These are phyloP conservation scores for Immersiella caudata DNA, from an alignment of 495 filamentous ascomycete species.

Conservation along the genomic window DNA sequence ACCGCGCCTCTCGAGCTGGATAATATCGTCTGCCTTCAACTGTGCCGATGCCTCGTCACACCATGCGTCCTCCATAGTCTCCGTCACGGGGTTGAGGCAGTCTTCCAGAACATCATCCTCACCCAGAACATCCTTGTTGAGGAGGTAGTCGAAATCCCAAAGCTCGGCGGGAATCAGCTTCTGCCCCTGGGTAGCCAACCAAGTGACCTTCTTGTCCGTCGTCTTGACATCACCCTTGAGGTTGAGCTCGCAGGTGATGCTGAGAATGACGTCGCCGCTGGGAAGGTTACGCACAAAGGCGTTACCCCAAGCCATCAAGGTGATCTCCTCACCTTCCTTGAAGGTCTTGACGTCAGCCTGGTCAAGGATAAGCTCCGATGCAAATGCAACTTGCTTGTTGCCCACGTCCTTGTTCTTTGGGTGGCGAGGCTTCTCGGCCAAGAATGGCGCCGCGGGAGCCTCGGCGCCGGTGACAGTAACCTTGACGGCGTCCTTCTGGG, in stretches of 20 bases:
- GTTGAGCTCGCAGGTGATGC: constrained; percentile 76
- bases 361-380: constrained; percentile 72
- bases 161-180: constrained; percentile 79
- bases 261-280: constrained; percentile 60
- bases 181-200: constrained; percentile 76
- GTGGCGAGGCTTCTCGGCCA: constrained; percentile 79
- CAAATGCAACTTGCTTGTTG: constrained; percentile 80
- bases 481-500: constrained; percentile 66
- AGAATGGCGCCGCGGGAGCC: constrained; percentile 64
- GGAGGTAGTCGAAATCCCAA: constrained; percentile 88
- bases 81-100: constrained; percentile 74
- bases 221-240: constrained; percentile 87
- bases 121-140: constrained; percentile 87
- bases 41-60: constrained; percentile 80
- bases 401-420: constrained; percentile 84
- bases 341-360: constrained; percentile 84
- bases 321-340: constrained; percentile 86
- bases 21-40: constrained; percentile 79
- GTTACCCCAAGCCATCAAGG: constrained; percentile 95
- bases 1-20: constrained; percentile 92
- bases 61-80: constrained; percentile 71
- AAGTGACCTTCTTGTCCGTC: constrained; percentile 95
- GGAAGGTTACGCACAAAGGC: constrained; percentile 70
- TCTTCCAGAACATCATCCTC: constrained; percentile 82
- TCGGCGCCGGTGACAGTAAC: constrained; percentile 65